These are phyloP conservation scores for Achlya hypogyna DNA, from an alignment of 352 stramenopile species.

Conservation along the genomic window DNA sequence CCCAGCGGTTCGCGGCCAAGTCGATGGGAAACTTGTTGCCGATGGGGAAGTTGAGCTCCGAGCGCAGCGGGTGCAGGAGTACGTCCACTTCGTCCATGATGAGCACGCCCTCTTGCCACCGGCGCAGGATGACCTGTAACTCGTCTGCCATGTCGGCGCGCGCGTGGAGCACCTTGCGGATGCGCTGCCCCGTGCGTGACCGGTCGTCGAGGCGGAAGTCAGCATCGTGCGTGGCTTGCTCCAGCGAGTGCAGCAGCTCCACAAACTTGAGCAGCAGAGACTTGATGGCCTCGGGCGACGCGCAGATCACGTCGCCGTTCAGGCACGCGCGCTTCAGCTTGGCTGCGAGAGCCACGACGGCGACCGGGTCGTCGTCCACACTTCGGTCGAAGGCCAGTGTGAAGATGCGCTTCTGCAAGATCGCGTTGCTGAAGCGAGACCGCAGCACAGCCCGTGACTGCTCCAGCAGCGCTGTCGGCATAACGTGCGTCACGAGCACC, in stretches of 20 bases:
- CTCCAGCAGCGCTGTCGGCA: conserved; percentile 97
- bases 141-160: conserved; percentile 86
- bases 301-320: conserved; percentile 94
- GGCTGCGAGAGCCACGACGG: conserved; percentile 52
- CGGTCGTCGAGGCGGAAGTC: conserved; percentile 42
- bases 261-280: conserved; percentile 99
- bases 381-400: conserved; percentile 98
- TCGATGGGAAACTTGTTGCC: conserved; percentile 89
- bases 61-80: conserved; percentile 83
- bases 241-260: conserved; percentile 86
- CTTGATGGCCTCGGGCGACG: conserved; percentile 98
- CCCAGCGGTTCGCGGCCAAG: conserved; percentile 83
- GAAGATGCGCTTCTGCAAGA: conserved; percentile 97
- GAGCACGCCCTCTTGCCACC: conserved; percentile 92
- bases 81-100: conserved; percentile 92
- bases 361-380: conserved; percentile 69
- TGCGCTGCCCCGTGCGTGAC: conserved; percentile 62
- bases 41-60: conserved; percentile 88
- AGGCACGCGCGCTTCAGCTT: conserved; percentile 87
- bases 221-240: conserved; percentile 70
- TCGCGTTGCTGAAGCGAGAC: conserved; percentile 94
- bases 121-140: conserved; percentile 73
- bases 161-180: conserved; percentile 60
- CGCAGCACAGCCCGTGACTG: conserved; percentile 97
- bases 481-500: conserved; percentile 95